Evolutionary conservation across 257 asterid genomes (phyloP).

Genomic region (Avicennia marina): DNA sequence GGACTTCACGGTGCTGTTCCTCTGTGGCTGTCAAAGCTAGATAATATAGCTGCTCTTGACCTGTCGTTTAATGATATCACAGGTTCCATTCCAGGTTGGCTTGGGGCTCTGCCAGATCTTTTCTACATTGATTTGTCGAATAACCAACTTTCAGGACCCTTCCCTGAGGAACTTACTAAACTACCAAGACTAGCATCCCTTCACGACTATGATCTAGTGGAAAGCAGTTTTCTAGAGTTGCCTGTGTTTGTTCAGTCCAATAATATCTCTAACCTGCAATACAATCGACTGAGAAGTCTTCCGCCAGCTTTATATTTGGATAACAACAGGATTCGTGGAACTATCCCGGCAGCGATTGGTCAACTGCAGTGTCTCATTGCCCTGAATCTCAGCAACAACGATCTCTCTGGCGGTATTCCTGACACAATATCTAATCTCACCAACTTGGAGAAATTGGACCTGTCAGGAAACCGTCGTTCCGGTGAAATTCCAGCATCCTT

Average conservation of each 20-base stretch:
- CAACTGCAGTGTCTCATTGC: slow-evolving; percentile 56
- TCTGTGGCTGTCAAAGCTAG: slow-evolving; percentile 49
- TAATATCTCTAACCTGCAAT: slow-evolving; percentile 67
- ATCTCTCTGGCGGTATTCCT: slow-evolving; percentile 71
- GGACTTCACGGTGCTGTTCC: slow-evolving; percentile 65
- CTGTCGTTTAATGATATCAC: slow-evolving; percentile 53
- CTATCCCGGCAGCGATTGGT: slow-evolving; percentile 70
- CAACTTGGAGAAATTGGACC: slow-evolving; percentile 71
- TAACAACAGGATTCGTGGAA: slow-evolving; percentile 52
- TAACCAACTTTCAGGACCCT: slow-evolving; percentile 55
- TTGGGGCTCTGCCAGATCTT: slow-evolving; percentile 62
- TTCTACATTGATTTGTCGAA: slow-evolving; percentile 82
- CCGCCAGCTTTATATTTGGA: slow-evolving; percentile 79
- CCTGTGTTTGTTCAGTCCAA: slow-evolving; percentile 84
- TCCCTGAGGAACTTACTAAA: slow-evolving; percentile 53
- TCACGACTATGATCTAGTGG: slow-evolving; percentile 43
- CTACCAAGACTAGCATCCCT: slow-evolving; percentile 47
- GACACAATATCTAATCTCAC: slow-evolving; percentile 69
- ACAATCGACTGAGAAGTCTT: slow-evolving; percentile 70
- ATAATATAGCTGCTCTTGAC: slow-evolving; percentile 65
- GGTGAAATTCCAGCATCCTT: slow-evolving; percentile 84
- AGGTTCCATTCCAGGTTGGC: slow-evolving; percentile 73
- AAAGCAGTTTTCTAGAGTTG: slow-evolving; percentile 64
- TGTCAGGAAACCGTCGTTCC: slow-evolving; percentile 58
- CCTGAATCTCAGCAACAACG: slow-evolving; percentile 63